These are phyloP conservation scores for Polytrichum commune DNA, from an alignment of 225 moss, liverwort and hornwort species.

Conservation along the genomic window DNA sequence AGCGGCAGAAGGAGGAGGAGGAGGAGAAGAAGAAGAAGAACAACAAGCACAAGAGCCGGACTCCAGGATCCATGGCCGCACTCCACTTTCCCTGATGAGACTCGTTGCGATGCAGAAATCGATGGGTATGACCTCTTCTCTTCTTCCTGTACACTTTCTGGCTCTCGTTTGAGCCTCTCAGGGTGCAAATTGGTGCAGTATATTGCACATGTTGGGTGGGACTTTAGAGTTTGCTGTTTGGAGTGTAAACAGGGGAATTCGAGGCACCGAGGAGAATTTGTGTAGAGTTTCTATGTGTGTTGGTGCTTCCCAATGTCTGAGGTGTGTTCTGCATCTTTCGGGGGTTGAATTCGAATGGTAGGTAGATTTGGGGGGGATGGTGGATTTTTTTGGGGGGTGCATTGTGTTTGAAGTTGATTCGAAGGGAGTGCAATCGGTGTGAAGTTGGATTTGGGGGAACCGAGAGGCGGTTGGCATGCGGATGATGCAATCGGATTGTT, in stretches of 20 bases:
- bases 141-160: background rate
- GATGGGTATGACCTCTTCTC: conserved; percentile 28
- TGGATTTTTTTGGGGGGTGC: background rate
- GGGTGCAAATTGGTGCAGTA: no score
- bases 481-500: no score
- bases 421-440: background rate
- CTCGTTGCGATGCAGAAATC: conserved; percentile 23
- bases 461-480: no score
- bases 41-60: background rate
- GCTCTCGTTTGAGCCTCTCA: background rate
- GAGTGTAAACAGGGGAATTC: no score
- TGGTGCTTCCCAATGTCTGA: no score
- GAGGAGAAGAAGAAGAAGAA: background rate
- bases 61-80: conserved; percentile 21
- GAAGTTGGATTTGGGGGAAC: conserved; percentile 1
- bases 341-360: no score
- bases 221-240: background rate
- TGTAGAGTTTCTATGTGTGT: no score
- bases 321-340: no score
- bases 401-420: background rate
- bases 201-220: no score
- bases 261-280: no score
- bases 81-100: conserved; percentile 11
- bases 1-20: background rate
- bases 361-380: no score